Conservation (phyloP, 129 eudicot species). For the Tagetes erecta region DNA sequence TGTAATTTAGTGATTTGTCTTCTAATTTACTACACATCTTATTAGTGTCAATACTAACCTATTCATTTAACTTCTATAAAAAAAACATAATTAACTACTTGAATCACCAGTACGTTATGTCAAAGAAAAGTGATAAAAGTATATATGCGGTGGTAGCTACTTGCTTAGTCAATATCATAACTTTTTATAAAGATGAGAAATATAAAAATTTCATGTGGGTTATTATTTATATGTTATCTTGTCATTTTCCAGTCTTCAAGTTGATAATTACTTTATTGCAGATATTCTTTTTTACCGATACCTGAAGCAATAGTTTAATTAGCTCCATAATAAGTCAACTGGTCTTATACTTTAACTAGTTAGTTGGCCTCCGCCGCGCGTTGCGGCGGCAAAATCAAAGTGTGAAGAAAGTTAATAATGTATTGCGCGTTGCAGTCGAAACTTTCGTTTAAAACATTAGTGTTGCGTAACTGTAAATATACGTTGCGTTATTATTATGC, state of each 20-base stretch:
- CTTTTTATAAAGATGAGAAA: neutral
- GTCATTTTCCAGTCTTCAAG: neutral
- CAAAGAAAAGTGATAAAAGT: neutral
- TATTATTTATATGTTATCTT: conserved; percentile 7
- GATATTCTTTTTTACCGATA: neutral
- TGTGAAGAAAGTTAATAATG: too few species aligned
- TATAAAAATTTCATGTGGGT: neutral
- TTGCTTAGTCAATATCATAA: neutral
- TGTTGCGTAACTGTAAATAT: too few species aligned
- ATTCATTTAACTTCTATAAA: too few species aligned
- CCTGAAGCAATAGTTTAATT: neutral
- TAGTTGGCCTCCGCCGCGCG: too few species aligned
- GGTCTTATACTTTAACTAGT: too few species aligned
- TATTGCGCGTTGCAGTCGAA: too few species aligned
- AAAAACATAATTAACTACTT: neutral
- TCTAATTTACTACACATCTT: too few species aligned
- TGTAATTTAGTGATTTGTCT: too few species aligned
- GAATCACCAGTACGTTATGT: neutral
- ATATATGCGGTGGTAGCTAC: neutral
- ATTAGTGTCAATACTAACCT: too few species aligned
- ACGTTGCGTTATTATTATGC: too few species aligned
- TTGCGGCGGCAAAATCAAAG: too few species aligned
- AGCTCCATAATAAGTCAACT: neutral
- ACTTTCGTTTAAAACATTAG: too few species aligned
- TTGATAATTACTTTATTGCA: conserved; percentile 1